These are phyloP conservation scores for Mycena polygramma DNA, from an alignment of 768 basidiomycete species.

Conservation along the genomic window DNA sequence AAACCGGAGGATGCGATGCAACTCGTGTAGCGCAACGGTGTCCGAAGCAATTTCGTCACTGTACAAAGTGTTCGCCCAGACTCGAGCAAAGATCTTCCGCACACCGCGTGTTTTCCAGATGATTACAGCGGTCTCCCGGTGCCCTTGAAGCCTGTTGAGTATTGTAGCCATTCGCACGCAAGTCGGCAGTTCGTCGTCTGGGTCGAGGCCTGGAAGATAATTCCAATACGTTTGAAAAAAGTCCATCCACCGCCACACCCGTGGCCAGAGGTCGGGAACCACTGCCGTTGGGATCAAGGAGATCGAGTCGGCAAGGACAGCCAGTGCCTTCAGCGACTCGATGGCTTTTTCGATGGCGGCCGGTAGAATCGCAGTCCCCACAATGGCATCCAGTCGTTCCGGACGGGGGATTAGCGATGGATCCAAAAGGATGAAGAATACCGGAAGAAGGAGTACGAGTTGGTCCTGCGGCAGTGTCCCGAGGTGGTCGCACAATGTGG, in stretches of 20 bases:
- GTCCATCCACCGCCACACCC: neutral
- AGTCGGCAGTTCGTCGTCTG: too few species aligned
- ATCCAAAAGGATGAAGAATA: neutral
- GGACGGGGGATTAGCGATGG: neutral
- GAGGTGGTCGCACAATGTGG: neutral
- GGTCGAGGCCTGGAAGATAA: neutral
- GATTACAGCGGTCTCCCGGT: too few species aligned
- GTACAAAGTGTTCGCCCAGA: too few species aligned
- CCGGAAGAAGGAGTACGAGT: neutral
- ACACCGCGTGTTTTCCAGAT: too few species aligned
- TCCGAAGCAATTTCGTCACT: too few species aligned
- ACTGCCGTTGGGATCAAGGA: neutral
- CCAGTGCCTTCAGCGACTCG: neutral
- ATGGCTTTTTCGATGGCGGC: too few species aligned
- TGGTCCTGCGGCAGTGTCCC: neutral
- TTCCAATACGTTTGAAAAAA: neutral
- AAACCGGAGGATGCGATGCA: too few species aligned
- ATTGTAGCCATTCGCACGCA: too few species aligned
- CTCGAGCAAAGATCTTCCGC: too few species aligned
- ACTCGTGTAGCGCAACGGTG: too few species aligned
- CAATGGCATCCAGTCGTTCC: neutral
- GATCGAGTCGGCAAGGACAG: too few species aligned
- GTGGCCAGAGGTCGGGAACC: neutral
- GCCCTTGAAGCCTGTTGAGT: too few species aligned
- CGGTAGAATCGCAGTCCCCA: neutral